Conservation (phyloP, 2,329 filamentous ascomycete species). For the Fusarium bulbicola region DNA sequence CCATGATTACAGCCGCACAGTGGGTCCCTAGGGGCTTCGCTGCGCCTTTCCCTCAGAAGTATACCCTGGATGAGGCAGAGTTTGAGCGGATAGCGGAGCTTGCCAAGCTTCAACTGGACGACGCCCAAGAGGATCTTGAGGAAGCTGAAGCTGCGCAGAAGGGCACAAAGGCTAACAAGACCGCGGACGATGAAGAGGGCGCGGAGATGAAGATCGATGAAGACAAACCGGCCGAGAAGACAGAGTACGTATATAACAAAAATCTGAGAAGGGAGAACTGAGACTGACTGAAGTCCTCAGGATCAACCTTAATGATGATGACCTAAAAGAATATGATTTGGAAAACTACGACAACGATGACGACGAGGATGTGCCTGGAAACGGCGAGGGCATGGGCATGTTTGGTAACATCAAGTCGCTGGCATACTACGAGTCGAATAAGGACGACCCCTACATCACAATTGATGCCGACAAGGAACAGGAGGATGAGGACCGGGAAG, state of each 20-base stretch:
- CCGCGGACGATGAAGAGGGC: slow-evolving; percentile 45
- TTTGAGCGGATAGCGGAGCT: slow-evolving; percentile 79
- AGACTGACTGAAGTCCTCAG: slow-evolving; percentile 46
- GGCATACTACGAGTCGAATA: slow-evolving; percentile 92
- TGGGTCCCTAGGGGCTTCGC: slow-evolving; percentile 83
- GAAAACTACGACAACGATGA: slow-evolving; percentile 94
- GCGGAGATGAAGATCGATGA: slow-evolving; percentile 50
- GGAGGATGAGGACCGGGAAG: slow-evolving; percentile 89
- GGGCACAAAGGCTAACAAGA: slow-evolving; percentile 37
- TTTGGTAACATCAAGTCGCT: slow-evolving; percentile 95
- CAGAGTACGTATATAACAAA: slow-evolving; percentile 45
- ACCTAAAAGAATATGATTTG: slow-evolving; percentile 94
- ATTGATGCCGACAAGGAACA: slow-evolving; percentile 75
- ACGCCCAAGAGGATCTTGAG: slow-evolving; percentile 86
- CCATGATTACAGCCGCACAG: slow-evolving; percentile 78
- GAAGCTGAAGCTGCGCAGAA: slow-evolving; percentile 65
- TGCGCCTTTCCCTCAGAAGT: slow-evolving; percentile 78
- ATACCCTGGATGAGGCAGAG: slow-evolving; percentile 78
- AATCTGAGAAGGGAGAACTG: background rate
- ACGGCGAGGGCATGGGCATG: slow-evolving; percentile 81
- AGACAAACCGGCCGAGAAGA: slow-evolving; percentile 44
- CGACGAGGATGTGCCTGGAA: slow-evolving; percentile 56
- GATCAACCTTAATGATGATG: slow-evolving; percentile 72
- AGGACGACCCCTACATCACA: slow-evolving; percentile 96
- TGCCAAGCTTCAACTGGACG: slow-evolving; percentile 84